A percentile compares a stretch with the other conserved stretches of the same genome.
These are phyloP conservation scores for Fusarium scirpi DNA, from an alignment of 2,329 filamentous ascomycete genomes.

Conservation along the genomic window DNA sequence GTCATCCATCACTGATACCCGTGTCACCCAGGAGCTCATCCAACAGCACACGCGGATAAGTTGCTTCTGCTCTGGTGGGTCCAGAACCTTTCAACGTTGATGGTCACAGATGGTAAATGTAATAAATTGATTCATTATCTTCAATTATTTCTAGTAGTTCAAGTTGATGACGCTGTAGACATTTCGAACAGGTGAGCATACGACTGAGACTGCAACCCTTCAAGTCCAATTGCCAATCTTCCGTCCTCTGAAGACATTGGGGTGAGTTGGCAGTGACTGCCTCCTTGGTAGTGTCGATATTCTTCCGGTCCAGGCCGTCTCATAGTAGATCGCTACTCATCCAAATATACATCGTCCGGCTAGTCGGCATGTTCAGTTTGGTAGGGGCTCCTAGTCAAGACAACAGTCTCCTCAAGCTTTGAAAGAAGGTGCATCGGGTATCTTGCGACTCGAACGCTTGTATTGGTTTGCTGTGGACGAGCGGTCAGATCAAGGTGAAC, in stretches of 20 bases:
- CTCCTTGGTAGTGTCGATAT: not conserved
- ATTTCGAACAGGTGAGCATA: not conserved
- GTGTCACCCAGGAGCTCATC: not conserved
- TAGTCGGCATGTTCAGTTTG: not conserved
- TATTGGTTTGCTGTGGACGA: not conserved
- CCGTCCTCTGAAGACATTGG: not conserved
- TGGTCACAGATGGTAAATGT: no score
- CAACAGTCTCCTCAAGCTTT: no score
- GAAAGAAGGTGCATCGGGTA: not conserved
- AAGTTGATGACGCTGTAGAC: not conserved
- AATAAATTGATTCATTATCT: not conserved
- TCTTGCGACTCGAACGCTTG: not conserved
- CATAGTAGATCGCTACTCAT: not conserved
- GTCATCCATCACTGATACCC: not conserved
- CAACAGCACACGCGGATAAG: not conserved
- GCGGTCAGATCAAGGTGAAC: conserved; percentile 46
- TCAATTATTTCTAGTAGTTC: not conserved
- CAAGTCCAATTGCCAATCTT: not conserved
- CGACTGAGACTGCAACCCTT: not conserved
- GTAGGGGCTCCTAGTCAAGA: not conserved
- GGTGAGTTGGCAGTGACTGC: not conserved
- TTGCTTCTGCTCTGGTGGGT: not conserved
- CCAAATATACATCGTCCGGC: not conserved
- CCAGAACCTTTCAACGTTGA: not conserved
- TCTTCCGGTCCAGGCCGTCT: not conserved